Evolutionary conservation across 805 yeast genomes (phyloP).

Genomic region (Teunomyces stri): DNA sequence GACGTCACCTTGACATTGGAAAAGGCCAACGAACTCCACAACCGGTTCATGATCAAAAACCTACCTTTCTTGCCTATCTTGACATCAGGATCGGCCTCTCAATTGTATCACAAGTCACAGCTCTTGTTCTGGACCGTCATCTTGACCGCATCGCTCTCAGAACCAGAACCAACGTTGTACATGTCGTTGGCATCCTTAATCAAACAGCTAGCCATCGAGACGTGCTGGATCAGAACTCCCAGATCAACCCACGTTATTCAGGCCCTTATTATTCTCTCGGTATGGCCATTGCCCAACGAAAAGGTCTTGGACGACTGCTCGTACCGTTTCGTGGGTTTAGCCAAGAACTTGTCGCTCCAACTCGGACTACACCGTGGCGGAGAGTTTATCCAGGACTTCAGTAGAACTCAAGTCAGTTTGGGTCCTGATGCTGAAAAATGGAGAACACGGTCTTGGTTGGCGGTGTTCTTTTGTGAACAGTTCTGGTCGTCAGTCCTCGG

Average conservation of each 20-base stretch:
- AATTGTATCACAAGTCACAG: constrained; percentile 79
- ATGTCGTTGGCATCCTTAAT: constrained; percentile 71
- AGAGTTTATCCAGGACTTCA: constrained; percentile 84
- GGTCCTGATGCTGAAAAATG: constrained; percentile 87
- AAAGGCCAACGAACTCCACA: constrained; percentile 73
- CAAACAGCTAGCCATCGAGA: constrained; percentile 83
- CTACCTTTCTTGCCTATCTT: constrained; percentile 80
- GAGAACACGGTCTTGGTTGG: constrained; percentile 92
- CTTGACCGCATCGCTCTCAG: constrained; percentile 80
- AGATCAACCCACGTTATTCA: constrained; percentile 92
- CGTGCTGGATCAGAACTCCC: constrained; percentile 92
- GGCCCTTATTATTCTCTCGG: constrained; percentile 76
- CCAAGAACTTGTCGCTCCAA: constrained; percentile 80
- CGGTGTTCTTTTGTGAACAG: constrained; percentile 83
- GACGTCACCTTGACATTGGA: constrained; percentile 64
- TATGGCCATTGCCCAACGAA: constrained; percentile 92
- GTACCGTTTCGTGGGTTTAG: constrained; percentile 83
- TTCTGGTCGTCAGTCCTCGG: constrained; percentile 89
- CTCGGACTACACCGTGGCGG: constrained; percentile 86
- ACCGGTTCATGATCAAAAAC: constrained; percentile 61
- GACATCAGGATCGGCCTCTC: constrained; percentile 66
- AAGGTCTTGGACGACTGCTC: constrained; percentile 91
- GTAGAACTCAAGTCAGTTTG: constrained; percentile 82
- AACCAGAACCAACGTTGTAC: constrained; percentile 83
- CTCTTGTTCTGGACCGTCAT: constrained; percentile 88